Evolutionary conservation across 495 filamentous ascomycete species (phyloP), one percentile per base, ranked within the genome.

Genomic region (Geoglossum glabrum): DNA sequence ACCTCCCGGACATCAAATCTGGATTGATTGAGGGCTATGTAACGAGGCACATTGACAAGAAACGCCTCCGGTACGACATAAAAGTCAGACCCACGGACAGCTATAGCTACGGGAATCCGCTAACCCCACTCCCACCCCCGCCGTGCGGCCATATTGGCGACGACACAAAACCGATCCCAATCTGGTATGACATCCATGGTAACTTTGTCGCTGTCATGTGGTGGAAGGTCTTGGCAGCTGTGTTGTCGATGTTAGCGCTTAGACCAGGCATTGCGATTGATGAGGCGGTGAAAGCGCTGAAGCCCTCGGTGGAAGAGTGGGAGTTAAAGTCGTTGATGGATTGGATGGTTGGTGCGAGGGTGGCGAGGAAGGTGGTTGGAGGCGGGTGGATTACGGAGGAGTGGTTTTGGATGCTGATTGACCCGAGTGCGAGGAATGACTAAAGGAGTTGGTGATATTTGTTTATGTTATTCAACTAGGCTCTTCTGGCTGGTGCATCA

Each of bases 141-240:
- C 64, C 64, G 36, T 71, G 51, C 52, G 55, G 7, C 61, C 63
- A 45, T 70, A 68, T 17, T 50, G 10, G 15, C 60, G 17, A 63
- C 65, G 11, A 55, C 13, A 60, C 34, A 0, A 51, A 62, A 58
- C 54, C 60, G 62, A 71, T 86, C 21, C 89, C 89, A 0, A 68
- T 89, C 27, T 95, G 89, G 89, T 79, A 78, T 59, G 86, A 87
- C 66, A 83, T 94, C 50, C 79, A 86, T 54, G 80, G 77, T 0
- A 67, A 76, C 9, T 67, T 88, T 13, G 74, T 85, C 36, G 61
- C 59, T 2, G 68, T 73, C 6, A 69, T 83, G 40, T 95, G 89
- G 89, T 70, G 79, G 2, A 69, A 77, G 62, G 75, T 79, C 8
- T 66, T 86, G 13, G 74, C 73, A 9, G 75, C 79, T 21, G 71